A percentile compares a stretch with the other conserved stretches of the same genome.
phyloP scores from a whole-genome alignment of 352 stramenopile species.

The Phytopythium oedochilum region DNA sequence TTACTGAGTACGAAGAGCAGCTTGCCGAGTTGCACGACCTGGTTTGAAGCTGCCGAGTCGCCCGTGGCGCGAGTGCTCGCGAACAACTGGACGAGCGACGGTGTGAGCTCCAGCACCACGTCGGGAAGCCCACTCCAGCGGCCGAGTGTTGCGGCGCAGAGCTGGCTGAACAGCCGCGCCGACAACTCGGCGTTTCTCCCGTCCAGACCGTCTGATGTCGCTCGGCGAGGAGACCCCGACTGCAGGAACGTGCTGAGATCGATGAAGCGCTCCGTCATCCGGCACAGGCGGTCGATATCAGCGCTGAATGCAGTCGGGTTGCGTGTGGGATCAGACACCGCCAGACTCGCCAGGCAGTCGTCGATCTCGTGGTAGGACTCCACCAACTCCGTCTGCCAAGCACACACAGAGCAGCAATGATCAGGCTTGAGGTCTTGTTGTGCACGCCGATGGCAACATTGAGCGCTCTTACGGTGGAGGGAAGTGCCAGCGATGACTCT shows the following conservation, averaged over 20 bases:
- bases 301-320: background rate
- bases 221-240: constrained; percentile 2
- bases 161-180: constrained; percentile 18
- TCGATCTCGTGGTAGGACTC: constrained; percentile 18
- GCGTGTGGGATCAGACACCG: background rate
- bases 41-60: constrained; percentile 4
- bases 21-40: constrained; percentile 42
- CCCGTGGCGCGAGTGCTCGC: background rate
- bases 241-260: constrained; percentile 29
- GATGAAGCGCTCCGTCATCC: constrained; percentile 16
- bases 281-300: constrained; percentile 10
- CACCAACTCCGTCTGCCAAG: constrained; percentile 22
- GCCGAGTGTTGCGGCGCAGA: constrained; percentile 17
- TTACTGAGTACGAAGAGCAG: constrained; percentile 74
- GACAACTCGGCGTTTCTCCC: constrained; percentile 14
- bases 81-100: constrained; percentile 38
- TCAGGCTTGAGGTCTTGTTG: background rate
- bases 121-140: constrained; percentile 24
- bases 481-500: constrained; percentile 44
- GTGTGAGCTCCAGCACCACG: constrained; percentile 35
- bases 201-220: background rate
- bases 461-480: constrained; percentile 30
- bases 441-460: background rate
- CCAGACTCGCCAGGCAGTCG: constrained; percentile 21
- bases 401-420: background rate